Conservation (phyloP, 495 filamentous ascomycete species). For the Echria macrotheca region DNA sequence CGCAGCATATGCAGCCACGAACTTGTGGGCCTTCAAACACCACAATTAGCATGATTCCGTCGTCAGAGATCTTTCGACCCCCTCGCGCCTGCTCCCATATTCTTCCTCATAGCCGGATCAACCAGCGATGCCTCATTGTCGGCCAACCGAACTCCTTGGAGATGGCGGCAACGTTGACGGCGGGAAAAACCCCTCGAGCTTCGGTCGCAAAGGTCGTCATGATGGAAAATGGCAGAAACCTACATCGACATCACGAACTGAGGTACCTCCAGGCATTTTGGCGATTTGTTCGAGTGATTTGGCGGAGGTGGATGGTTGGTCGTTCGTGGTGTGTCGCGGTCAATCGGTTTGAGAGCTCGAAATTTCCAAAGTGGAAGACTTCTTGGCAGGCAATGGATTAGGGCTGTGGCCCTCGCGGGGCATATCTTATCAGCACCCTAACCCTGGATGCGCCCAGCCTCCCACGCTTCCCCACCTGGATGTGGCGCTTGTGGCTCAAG, state of each 20-base stretch:
- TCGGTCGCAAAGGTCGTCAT: constrained; percentile 21
- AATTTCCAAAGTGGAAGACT: no score
- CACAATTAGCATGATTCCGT: constrained; percentile 56
- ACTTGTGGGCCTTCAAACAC: constrained; percentile 66
- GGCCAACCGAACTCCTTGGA: constrained; percentile 14
- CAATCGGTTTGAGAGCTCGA: no score
- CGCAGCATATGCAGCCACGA: constrained; percentile 88
- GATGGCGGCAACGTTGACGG: constrained; percentile 21
- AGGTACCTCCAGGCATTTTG: constrained; percentile 77
- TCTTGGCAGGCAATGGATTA: constrained; percentile 7
- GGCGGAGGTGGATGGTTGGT: constrained; percentile 11
- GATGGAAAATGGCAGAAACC: constrained; percentile 39
- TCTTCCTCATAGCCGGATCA: constrained; percentile 26
- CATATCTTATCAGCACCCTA: neutral
- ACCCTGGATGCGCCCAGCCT: constrained; percentile 2
- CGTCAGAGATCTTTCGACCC: constrained; percentile 55
- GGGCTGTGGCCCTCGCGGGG: constrained; percentile 6
- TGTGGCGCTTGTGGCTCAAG: neutral
- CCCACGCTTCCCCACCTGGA: no score
- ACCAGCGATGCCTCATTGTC: constrained; percentile 21
- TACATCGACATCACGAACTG: constrained; percentile 89
- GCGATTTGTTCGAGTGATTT: constrained; percentile 38
- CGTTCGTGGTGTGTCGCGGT: neutral
- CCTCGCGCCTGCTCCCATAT: constrained; percentile 51
- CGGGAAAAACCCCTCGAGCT: constrained; percentile 26